Base-by-base conservation (phyloP, 352 stramenopile genomes). In the Aphanomyces euteiches region DNA sequence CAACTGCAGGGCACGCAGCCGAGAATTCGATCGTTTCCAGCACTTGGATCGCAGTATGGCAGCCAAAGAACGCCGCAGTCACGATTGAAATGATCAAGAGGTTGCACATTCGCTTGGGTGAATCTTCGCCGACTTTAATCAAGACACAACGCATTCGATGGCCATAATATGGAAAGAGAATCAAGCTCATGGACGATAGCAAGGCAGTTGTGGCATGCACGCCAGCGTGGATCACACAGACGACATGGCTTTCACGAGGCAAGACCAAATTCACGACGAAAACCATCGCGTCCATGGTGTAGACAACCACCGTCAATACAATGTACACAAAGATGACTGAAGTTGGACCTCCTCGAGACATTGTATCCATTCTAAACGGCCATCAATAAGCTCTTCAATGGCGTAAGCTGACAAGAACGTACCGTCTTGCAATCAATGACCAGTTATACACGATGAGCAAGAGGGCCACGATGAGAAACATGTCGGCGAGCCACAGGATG, bases 371-470 rank as follows among this genome's bases (percentile, higher is more conserved):
- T 41, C 54, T 61, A 41, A 28, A 37, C 28, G 7, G 8, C n/a
- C 37, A 10, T n/a, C n/a, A 8, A 19, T n/a, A 38, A 58, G 8
- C n/a, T 19, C 7, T 38, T 58, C n/a, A 15, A 53, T 58, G 8
- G 3, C 37, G n/a, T 12, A 1, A 8, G 50, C 50, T n/a, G 8
- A 34, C n/a, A 7, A 61, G 6, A 40, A 61, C 54, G n/a, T 41
- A 61, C 54, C 21, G 54, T 39, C 43, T 61, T 6, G 54, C 54
- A 61, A 61, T 61, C 5, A 37, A 12, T n/a, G 54, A 61, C 54
- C 54, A 61, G n/a, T 61, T 61, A 5, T 61, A 39, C 54, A 61
- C 15, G 54, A 61, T 61, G 19, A 61, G 54, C 19, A 61, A 37
- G 21, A 40, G 43, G 7, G 54, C 54, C 1, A 37, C 28, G 54